phyloP scores from a whole-genome alignment of 225 moss, liverwort and hornwort species.

The Asterella californica region DNA sequence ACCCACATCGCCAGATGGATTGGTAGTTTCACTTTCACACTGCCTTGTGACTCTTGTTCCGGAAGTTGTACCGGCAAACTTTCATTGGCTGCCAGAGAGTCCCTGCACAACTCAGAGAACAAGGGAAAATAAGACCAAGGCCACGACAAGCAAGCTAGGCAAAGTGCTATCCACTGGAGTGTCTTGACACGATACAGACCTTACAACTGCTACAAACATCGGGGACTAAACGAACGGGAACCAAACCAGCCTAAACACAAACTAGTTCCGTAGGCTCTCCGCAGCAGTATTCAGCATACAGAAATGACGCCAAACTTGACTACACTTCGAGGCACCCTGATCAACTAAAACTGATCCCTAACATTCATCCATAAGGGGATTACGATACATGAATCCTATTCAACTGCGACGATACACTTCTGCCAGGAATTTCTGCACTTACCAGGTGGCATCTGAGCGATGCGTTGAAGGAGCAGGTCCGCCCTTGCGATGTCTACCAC shows the following conservation, averaged over 20 bases:
- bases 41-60: slow-evolving; percentile 49
- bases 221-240: neutral
- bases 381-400: neutral
- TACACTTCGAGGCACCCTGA: neutral
- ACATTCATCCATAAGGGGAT: neutral
- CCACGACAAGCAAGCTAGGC: neutral
- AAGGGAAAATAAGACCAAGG: neutral
- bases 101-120: slow-evolving; percentile 33
- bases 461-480: slow-evolving; percentile 14
- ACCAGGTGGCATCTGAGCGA: slow-evolving; percentile 10
- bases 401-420: neutral
- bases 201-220: neutral
- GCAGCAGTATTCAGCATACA: neutral
- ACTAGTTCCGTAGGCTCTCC: neutral
- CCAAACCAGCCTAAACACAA: neutral
- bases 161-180: neutral
- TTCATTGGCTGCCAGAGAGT: slow-evolving; percentile 56
- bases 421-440: neutral
- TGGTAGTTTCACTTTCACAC: slow-evolving; percentile 57
- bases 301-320: neutral
- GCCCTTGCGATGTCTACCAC: slow-evolving; percentile 1
- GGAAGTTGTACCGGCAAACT: slow-evolving; percentile 60
- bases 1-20: slow-evolving; percentile 93
- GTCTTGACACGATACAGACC: neutral
- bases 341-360: neutral